Evolutionary conservation across 768 basidiomycete species (phyloP).

Genomic region (Mycena rebaudengoi): DNA sequence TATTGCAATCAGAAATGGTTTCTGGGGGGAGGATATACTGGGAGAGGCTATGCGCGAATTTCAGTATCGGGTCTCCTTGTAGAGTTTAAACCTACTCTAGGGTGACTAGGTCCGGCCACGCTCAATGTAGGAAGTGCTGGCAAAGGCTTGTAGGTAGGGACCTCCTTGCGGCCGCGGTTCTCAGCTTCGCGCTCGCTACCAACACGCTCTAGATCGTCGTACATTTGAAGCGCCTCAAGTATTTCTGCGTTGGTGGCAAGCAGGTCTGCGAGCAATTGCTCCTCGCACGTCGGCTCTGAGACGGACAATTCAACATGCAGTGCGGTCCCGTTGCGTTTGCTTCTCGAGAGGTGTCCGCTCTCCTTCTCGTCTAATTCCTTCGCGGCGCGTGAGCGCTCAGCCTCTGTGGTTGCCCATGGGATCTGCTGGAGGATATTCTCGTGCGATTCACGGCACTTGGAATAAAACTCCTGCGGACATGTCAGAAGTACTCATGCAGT

Average conservation of each 20-base stretch:
- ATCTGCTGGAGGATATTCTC: slow-evolving; percentile 88
- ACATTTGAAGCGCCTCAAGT: slow-evolving; percentile 70
- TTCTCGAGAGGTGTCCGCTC: no score
- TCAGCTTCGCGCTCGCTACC: slow-evolving; percentile 70
- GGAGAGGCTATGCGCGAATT: no score
- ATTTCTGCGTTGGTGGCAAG: slow-evolving; percentile 80
- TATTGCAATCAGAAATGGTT: no score
- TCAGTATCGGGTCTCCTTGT: no score
- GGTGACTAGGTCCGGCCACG: no score
- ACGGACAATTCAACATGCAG: slow-evolving; percentile 42
- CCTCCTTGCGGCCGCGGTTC: no score
- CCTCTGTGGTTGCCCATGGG: slow-evolving; percentile 89
- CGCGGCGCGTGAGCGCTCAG: slow-evolving; percentile 53
- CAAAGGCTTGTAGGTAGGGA: no score
- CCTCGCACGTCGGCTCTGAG: slow-evolving; percentile 73
- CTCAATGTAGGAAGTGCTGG: no score
- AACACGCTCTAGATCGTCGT: slow-evolving; percentile 80
- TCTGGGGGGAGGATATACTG: no score
- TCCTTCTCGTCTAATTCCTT: no score
- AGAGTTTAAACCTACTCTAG: no score
- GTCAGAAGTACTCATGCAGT: no score
- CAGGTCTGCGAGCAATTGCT: slow-evolving; percentile 75
- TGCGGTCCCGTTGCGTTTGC: slow-evolving; percentile 37
- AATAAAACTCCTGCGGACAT: slow-evolving; percentile 77
- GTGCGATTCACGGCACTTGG: slow-evolving; percentile 81